A percentile compares a stretch with the other conserved stretches of the same genome.
Conservation (phyloP, 805 yeast species). For the Barnettozyma populi region DNA sequence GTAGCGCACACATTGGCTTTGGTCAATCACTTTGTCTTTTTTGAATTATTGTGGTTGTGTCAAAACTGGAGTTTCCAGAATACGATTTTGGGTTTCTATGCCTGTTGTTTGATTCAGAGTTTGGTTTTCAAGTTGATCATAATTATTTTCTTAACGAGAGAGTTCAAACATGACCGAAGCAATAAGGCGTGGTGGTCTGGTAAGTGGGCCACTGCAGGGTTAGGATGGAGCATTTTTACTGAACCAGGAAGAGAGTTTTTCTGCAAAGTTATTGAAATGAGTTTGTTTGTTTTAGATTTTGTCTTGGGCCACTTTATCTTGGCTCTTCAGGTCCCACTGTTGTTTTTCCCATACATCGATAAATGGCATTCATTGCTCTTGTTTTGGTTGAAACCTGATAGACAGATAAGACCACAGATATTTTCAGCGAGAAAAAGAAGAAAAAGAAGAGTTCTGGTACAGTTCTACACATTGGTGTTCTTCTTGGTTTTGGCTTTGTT, state of each 20-base stretch:
- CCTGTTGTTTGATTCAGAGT: constrained; percentile 42
- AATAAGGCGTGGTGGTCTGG: constrained; percentile 73
- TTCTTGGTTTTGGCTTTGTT: constrained; percentile 26
- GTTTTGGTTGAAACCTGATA: constrained; percentile 52
- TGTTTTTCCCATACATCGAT: constrained; percentile 52
- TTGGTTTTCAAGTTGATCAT: constrained; percentile 42
- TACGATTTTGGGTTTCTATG: constrained; percentile 50
- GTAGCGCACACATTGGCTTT: constrained; percentile 44
- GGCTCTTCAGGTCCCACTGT: constrained; percentile 45
- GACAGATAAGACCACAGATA: constrained; percentile 43
- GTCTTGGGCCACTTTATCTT: constrained; percentile 48
- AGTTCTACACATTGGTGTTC: constrained; percentile 33
- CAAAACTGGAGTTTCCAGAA: constrained; percentile 52
- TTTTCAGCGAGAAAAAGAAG: constrained; percentile 39
- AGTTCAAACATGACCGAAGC: constrained; percentile 45
- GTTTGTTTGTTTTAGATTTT: constrained; percentile 51
- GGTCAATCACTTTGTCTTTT: constrained; percentile 40
- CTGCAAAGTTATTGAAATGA: constrained; percentile 53
- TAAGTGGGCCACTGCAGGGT: constrained; percentile 50
- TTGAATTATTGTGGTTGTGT: constrained; percentile 49
- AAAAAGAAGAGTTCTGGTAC: constrained; percentile 32
- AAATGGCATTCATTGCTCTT: constrained; percentile 54
- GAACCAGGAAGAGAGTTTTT: constrained; percentile 55
- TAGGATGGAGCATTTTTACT: constrained; percentile 48
- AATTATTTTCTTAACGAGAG: constrained; percentile 46